Evolutionary conservation across 164 flowering plant species (phyloP), one percentile per base, ranked within the genome.

Genomic region (Stephania cephalantha): DNA sequence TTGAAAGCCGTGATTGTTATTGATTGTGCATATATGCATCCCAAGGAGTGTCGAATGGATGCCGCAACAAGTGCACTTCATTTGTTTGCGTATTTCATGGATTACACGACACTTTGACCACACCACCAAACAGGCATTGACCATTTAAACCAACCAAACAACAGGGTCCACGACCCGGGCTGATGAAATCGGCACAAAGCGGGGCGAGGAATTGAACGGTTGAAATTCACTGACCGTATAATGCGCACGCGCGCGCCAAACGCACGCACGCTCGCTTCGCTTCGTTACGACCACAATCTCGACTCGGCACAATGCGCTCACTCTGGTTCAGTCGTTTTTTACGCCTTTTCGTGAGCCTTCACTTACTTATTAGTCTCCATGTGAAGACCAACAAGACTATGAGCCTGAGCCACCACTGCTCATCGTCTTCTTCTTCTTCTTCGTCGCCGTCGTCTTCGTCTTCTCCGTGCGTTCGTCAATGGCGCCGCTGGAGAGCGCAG

Each of bases 401-500:
- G 50, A 46, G 50, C 1, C 8, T 18, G 64, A 58, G 18, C 18
- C 64, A 58, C 18, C 64, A 58, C 17, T 58, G 64, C 20, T 17
- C n/a, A 6, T 58, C 30, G 46, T 71, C 30, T 46, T 50, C 63
- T 71, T 45, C 76, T 20, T 69, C 85, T 12, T 17, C n/a, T 18
- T 58, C 30, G 46, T 71, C 30, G 46, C 46, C 30, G 2, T 17
- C n/a, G 20, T 58, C 30, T 71, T 71, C 30, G n/a, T 50, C 44
- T 71, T 45, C 74, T 20, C 66, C 83, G 20, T 78, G 74, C 30
- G 77, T 15, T 73, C 73, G 72, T 76, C 83, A 4, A 78, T 82
- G 83, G 79, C 81, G 22, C 53, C 81, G 22, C 84, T 6, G 61
- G 87, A 82, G 70, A 73, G 61, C 20, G 79, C 84, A 9, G 85